Conservation (phyloP, 495 filamentous ascomycete species). For the Aspergillus bertholletiae region DNA sequence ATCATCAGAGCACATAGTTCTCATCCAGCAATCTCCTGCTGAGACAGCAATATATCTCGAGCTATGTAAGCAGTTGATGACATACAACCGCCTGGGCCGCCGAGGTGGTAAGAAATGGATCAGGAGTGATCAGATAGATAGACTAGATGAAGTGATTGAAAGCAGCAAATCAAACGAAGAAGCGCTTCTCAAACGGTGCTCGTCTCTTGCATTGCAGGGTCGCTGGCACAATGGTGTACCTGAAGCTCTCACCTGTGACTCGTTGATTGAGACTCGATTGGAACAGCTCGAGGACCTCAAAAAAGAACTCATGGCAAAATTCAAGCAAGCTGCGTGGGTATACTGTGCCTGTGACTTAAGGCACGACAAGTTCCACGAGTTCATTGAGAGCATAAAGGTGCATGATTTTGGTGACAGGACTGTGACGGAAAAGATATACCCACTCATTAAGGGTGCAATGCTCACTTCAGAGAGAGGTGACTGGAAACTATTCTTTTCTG, state of each 20-base stretch:
- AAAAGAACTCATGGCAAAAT: constrained; percentile 21
- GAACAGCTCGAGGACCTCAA: constrained; percentile 27
- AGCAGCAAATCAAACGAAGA: constrained; percentile 39
- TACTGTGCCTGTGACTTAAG: constrained; percentile 14
- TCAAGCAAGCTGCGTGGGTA: constrained; percentile 35
- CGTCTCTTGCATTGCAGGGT: constrained; percentile 21
- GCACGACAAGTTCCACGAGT: constrained; percentile 20
- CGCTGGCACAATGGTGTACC: constrained; percentile 11
- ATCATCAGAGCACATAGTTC: constrained; percentile 29
- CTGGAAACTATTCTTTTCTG: constrained; percentile 20
- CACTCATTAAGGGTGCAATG: constrained; percentile 14
- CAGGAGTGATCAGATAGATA: constrained; percentile 33
- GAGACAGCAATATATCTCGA: constrained; percentile 46
- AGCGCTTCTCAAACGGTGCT: constrained; percentile 46
- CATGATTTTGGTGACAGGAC: constrained; percentile 25
- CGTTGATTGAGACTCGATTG: constrained; percentile 20
- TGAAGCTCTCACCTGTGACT: constrained; percentile 15
- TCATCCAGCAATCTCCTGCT: constrained; percentile 33
- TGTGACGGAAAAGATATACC: constrained; percentile 13
- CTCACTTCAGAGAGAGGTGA: constrained; percentile 13
- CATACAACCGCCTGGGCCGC: constrained; percentile 38
- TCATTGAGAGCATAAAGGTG: constrained; percentile 16
- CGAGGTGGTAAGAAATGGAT: constrained; percentile 26
- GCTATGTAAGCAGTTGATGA: constrained; percentile 40
- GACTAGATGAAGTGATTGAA: constrained; percentile 41